Conservation (phyloP, 306 rosid species). For the Ochetophila trinervis region DNA sequence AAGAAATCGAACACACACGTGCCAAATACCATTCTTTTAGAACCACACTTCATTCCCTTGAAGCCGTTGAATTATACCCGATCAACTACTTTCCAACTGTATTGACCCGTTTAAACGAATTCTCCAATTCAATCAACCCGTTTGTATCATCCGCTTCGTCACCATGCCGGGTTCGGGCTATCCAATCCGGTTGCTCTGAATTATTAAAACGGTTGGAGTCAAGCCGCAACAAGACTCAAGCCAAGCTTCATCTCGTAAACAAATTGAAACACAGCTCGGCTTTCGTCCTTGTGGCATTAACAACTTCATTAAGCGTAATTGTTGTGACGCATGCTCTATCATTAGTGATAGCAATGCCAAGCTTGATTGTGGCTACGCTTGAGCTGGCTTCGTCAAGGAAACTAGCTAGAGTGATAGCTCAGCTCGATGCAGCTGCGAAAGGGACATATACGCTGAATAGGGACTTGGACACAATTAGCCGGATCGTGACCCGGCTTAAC, state of each 20-base stretch:
- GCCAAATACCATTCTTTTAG: conserved; percentile 22
- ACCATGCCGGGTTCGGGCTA: not conserved
- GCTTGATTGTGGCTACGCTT: conserved; percentile 27
- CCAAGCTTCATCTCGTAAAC: conserved; percentile 27
- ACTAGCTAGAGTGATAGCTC: conserved; percentile 30
- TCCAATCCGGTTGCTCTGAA: conserved; percentile 30
- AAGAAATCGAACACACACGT: conserved; percentile 50
- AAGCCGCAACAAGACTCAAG: conserved; percentile 36
- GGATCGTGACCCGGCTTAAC: conserved; percentile 52
- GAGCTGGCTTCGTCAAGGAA: conserved; percentile 31
- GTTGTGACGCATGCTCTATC: conserved; percentile 52
- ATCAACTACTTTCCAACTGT: not conserved
- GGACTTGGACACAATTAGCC: conserved; percentile 59
- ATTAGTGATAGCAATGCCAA: conserved; percentile 45
- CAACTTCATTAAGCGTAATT: conserved; percentile 42
- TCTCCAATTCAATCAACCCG: conserved; percentile 29
- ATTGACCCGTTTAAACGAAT: conserved; percentile 19
- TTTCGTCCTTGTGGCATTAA: conserved; percentile 30
- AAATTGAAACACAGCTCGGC: conserved; percentile 36
- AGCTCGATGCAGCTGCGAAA: conserved; percentile 61
- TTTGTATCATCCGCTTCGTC: conserved; percentile 18
- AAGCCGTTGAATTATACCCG: conserved; percentile 1
- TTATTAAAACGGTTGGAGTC: conserved; percentile 51
- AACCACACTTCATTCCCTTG: conserved; percentile 22
- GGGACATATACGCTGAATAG: conserved; percentile 64